These are phyloP conservation scores for Epichloe sylvatica DNA, from an alignment of 2,329 filamentous ascomycete species.

Conservation along the genomic window DNA sequence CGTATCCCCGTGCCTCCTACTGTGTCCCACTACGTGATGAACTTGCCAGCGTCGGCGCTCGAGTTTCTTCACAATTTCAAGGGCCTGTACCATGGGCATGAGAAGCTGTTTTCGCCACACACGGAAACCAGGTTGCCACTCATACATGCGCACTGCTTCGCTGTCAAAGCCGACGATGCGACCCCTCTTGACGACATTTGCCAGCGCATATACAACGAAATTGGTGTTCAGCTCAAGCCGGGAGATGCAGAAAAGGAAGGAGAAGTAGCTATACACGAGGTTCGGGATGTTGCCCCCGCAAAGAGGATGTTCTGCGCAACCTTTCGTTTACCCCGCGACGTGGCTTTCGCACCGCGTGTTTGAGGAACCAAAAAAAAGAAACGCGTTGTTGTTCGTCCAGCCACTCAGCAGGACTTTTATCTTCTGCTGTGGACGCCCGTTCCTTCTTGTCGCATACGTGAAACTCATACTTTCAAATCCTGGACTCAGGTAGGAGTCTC, in stretches of 20 bases:
- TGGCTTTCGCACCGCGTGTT: conserved; percentile 53
- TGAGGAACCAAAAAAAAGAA: not conserved
- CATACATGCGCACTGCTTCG: conserved; percentile 92
- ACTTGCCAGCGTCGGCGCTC: conserved; percentile 80
- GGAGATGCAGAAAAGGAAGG: conserved; percentile 33
- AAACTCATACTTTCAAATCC: no score
- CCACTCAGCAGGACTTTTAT: no score
- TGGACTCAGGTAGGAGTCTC: no score
- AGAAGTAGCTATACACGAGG: conserved; percentile 47
- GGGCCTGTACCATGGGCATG: conserved; percentile 63
- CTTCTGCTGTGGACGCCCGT: no score
- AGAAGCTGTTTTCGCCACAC: conserved; percentile 49
- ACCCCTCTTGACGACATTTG: conserved; percentile 40
- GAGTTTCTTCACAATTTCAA: conserved; percentile 56
- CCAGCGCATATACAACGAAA: conserved; percentile 25
- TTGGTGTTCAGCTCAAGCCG: conserved; percentile 26
- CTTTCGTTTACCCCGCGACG: conserved; percentile 68
- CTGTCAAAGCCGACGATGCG: conserved; percentile 65
- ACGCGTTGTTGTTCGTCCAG: no score
- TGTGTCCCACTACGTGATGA: conserved; percentile 95
- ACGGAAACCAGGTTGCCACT: conserved; percentile 54
- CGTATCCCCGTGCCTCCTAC: conserved; percentile 50
- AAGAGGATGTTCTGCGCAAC: conserved; percentile 96
- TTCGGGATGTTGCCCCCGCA: conserved; percentile 78
- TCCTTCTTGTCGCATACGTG: no score